A percentile compares a stretch with the other conserved stretches of the same genome.
These are phyloP conservation scores for Artemisia argyi DNA, from an alignment of 129 eudicot genomes.

Conservation along the genomic window DNA sequence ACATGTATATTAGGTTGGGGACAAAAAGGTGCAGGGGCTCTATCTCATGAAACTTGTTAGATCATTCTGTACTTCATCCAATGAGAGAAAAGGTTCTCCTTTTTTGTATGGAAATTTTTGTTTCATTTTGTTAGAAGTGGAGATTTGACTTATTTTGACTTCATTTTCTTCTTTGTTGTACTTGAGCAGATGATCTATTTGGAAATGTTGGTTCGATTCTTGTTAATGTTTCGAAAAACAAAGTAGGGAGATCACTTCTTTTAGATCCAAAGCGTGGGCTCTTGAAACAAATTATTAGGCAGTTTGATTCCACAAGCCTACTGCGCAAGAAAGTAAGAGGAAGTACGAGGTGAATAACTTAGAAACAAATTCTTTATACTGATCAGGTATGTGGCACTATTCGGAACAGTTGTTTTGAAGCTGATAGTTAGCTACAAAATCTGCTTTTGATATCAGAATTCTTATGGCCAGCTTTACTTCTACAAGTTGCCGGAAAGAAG, in stretches of 20 bases:
- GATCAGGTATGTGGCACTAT: constrained; percentile 83
- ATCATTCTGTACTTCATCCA: constrained; percentile 85
- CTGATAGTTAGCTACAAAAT: constrained; percentile 83
- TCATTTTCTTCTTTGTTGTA: constrained; percentile 16
- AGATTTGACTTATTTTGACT: background rate
- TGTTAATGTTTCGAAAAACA: constrained; percentile 79
- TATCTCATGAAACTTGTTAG: constrained; percentile 91
- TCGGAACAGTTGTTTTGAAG: constrained; percentile 98
- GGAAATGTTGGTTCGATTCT: constrained; percentile 96
- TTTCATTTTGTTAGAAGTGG: background rate
- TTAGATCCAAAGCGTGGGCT: constrained; percentile 89
- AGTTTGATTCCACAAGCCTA: constrained; percentile 79
- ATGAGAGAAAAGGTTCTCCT: constrained; percentile 59
- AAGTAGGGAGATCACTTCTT: constrained; percentile 72
- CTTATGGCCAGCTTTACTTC: constrained; percentile 95
- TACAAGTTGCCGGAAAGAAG: constrained; percentile 97
- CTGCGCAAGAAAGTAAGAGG: constrained; percentile 65
- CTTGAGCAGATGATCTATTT: constrained; percentile 76
- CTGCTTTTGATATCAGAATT: constrained; percentile 86
- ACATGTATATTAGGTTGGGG: constrained; percentile 54
- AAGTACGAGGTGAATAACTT: too few species aligned
- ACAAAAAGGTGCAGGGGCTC: constrained; percentile 82
- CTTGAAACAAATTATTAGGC: constrained; percentile 80
- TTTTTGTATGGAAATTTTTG: background rate
- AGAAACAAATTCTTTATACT: too few species aligned